Evolutionary conservation across 768 basidiomycete genomes (phyloP).

Genomic region (Multifurca ochricompacta): DNA sequence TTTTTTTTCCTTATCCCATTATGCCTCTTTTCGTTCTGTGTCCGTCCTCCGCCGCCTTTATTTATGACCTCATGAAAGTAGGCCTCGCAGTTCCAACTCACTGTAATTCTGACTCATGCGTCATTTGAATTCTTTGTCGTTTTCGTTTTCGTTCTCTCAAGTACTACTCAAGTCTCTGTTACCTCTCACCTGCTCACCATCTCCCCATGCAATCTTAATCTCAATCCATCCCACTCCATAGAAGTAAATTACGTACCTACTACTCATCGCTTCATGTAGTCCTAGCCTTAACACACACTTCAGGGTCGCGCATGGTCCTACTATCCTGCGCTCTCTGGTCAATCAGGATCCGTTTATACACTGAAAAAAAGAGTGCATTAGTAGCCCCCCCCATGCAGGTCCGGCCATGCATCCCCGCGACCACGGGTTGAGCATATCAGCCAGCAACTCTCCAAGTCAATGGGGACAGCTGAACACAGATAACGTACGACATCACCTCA

Average conservation of each 20-base stretch:
- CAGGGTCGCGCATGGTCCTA: too few species aligned
- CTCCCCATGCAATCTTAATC: neutral
- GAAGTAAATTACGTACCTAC: neutral
- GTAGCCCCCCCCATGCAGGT: too few species aligned
- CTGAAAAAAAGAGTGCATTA: too few species aligned
- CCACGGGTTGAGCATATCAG: too few species aligned
- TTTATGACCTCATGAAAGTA: conserved; percentile 1
- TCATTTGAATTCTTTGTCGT: neutral
- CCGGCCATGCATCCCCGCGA: too few species aligned
- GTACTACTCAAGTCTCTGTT: neutral
- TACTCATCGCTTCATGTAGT: conserved; percentile 13
- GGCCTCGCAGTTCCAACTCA: conserved; percentile 1
- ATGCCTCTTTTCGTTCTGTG: neutral
- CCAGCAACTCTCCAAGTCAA: too few species aligned
- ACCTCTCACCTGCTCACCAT: neutral
- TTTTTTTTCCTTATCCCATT: neutral
- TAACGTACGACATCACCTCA: too few species aligned
- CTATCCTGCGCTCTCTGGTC: too few species aligned
- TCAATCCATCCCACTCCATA: neutral
- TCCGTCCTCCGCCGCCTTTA: neutral
- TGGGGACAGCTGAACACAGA: too few species aligned
- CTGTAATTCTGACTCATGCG: conserved; percentile 14
- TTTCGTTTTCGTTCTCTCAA: neutral
- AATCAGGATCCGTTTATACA: too few species aligned
- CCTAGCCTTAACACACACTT: neutral